Conservation (phyloP, 768 basidiomycete genomes). For the Auricularia sp. region DNA sequence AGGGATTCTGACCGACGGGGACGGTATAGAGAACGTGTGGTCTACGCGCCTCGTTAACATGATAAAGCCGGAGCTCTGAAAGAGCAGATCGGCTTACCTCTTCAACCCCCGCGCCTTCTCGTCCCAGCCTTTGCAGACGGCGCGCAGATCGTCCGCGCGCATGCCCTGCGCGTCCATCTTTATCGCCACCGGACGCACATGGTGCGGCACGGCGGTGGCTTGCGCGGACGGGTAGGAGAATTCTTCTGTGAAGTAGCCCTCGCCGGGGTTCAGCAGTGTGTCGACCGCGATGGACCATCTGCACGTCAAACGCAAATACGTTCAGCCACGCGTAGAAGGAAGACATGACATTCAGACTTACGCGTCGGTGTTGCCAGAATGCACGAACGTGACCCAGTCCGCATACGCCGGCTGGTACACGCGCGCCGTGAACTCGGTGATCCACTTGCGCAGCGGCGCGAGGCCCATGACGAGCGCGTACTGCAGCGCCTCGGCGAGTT, state of each 20-base stretch:
- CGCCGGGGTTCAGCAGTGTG: constrained; percentile 59
- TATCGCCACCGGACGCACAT: constrained; percentile 42
- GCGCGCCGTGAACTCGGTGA: constrained; percentile 44
- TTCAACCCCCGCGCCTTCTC: constrained; percentile 41
- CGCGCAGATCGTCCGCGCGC: constrained; percentile 50
- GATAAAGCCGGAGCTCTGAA: neutral
- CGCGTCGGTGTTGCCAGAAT: constrained; percentile 69
- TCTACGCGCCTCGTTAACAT: constrained; percentile 21
- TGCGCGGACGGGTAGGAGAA: constrained; percentile 68
- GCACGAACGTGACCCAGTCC: constrained; percentile 47
- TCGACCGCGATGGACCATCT: constrained; percentile 47
- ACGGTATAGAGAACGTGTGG: constrained; percentile 67
- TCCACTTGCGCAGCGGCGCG: constrained; percentile 44
- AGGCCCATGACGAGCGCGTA: constrained; percentile 51
- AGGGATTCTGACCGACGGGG: constrained; percentile 77
- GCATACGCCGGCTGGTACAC: constrained; percentile 45
- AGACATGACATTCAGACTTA: constrained; percentile 8
- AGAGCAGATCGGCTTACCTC: constrained; percentile 31
- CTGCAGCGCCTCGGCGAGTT: constrained; percentile 59
- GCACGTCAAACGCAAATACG: neutral
- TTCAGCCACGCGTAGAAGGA: neutral
- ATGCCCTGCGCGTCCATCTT: constrained; percentile 67
- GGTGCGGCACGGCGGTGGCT: constrained; percentile 25
- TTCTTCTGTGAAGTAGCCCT: constrained; percentile 49
- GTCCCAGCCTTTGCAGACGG: constrained; percentile 58